phyloP scores from a whole-genome alignment of 768 basidiomycete species.

The Amanita thiersii region DNA sequence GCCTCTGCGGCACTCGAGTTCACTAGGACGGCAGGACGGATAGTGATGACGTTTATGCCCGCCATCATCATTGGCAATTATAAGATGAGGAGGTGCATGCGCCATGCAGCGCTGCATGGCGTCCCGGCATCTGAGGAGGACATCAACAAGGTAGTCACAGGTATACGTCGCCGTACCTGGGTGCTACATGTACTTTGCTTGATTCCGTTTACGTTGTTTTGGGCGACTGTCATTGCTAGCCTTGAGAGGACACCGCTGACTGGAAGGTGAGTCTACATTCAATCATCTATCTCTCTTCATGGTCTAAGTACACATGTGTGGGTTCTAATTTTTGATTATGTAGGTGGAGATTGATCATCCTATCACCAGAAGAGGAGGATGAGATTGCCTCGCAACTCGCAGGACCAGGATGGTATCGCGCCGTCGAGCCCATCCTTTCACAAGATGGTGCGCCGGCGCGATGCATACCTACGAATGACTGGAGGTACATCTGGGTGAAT shows the following conservation, averaged over 20 bases:
- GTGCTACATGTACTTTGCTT: constrained; percentile 49
- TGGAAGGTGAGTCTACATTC: constrained; percentile 56
- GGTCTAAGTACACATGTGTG: background rate
- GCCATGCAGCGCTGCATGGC: constrained; percentile 41
- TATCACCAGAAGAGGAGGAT: constrained; percentile 92
- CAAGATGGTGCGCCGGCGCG: constrained; percentile 48
- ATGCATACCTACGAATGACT: constrained; percentile 70
- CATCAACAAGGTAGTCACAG: constrained; percentile 35
- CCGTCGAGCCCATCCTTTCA: constrained; percentile 73
- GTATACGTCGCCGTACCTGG: constrained; percentile 39
- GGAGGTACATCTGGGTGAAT: constrained; percentile 86
- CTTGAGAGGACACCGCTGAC: constrained; percentile 76
- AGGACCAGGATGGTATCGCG: constrained; percentile 80
- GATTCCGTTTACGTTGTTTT: constrained; percentile 54
- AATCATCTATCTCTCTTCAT: background rate
- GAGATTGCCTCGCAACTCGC: constrained; percentile 76
- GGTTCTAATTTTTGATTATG: background rate
- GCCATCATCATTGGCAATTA: constrained; percentile 54
- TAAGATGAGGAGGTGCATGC: constrained; percentile 41
- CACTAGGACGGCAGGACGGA: constrained; percentile 60
- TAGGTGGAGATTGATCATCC: constrained; percentile 81
- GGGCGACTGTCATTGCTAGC: constrained; percentile 64
- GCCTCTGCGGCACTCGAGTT: constrained; percentile 66
- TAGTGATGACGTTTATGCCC: constrained; percentile 72
- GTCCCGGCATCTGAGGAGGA: constrained; percentile 46